Conservation (phyloP, 202 grass and related monocot genomes). For the Setaria viridis region DNA sequence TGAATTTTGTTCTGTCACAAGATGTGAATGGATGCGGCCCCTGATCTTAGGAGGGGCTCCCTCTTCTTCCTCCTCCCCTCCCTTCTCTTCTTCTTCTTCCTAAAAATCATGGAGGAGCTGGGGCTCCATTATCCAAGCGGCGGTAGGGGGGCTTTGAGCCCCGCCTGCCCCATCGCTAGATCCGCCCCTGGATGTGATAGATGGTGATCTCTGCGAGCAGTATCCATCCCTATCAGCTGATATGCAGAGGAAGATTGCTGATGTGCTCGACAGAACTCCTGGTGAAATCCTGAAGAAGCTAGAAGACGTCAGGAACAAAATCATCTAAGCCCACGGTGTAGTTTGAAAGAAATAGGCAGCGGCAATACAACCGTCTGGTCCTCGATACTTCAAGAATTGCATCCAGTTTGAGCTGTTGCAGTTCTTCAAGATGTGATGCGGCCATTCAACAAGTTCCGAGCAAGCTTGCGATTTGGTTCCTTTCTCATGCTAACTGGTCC, state of each 20-base stretch:
- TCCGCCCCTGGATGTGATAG: constrained; percentile 73
- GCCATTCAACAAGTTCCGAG: constrained; percentile 5
- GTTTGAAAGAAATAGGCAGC: neutral
- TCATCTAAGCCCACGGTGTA: constrained; percentile 52
- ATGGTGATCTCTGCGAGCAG: constrained; percentile 96
- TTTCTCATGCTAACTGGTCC: constrained; percentile 24
- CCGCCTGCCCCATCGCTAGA: no score
- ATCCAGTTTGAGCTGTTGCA: neutral
- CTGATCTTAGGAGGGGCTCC: no score
- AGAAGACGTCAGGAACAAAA: constrained; percentile 98
- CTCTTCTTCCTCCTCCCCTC: no score
- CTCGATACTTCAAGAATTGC: constrained; percentile 22
- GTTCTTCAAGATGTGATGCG: neutral
- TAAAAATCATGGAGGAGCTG: no score
- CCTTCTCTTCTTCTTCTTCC: no score
- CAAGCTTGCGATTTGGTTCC: constrained; percentile 17
- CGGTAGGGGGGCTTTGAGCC: no score
- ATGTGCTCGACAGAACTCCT: constrained; percentile 89
- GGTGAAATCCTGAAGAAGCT: constrained; percentile 98
- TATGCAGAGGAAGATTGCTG: constrained; percentile 96
- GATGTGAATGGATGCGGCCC: no score
- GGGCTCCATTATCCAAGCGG: no score
- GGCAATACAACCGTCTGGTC: neutral
- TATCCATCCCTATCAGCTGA: constrained; percentile 89
- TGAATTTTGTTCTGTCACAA: constrained; percentile 47